Conservation (phyloP, 1,139 yeast genomes). For the Saccharomyces pastorianus region DNA sequence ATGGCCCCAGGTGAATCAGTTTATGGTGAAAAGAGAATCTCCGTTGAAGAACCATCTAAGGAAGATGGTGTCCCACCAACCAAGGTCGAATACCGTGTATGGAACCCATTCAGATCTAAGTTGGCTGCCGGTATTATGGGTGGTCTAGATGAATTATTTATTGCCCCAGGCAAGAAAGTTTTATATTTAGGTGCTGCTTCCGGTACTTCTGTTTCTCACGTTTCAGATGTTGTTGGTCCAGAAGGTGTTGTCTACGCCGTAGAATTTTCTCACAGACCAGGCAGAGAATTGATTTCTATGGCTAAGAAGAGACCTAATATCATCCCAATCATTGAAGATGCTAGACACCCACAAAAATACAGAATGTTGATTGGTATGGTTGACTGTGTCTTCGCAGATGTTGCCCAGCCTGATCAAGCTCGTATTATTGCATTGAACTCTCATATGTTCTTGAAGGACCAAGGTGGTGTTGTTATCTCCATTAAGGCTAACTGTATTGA, state of each 20-base stretch:
- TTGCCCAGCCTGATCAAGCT: slow-evolving; percentile 99
- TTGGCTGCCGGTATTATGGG: slow-evolving; percentile 99
- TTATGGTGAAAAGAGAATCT: slow-evolving; percentile 94
- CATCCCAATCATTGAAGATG: slow-evolving; percentile 97
- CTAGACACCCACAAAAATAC: slow-evolving; percentile 99
- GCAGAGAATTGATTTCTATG: slow-evolving; percentile 98
- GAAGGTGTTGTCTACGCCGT: slow-evolving; percentile 98
- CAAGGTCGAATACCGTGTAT: slow-evolving; percentile 96
- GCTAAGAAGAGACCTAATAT: slow-evolving; percentile 99
- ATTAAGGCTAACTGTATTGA: slow-evolving; percentile 99
- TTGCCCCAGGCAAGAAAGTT: slow-evolving; percentile 97
- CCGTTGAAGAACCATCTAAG: slow-evolving; percentile 83
- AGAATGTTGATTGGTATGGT: slow-evolving; percentile 99
- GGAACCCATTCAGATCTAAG: slow-evolving; percentile 99
- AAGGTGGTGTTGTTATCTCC: slow-evolving; percentile 96
- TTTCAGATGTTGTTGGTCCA: slow-evolving; percentile 96
- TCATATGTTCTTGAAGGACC: slow-evolving; percentile 94
- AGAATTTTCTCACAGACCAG: slow-evolving; percentile 98
- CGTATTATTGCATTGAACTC: slow-evolving; percentile 98
- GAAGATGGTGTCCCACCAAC: slow-evolving; percentile 87
- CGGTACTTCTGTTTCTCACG: slow-evolving; percentile 98
- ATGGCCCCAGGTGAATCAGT: slow-evolving; percentile 97
- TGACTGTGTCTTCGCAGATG: slow-evolving; percentile 97
- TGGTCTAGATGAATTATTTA: slow-evolving; percentile 95
- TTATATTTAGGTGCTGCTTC: slow-evolving; percentile 98